Evolutionary conservation across 805 yeast species (phyloP).

Genomic region (Brettanomyces sp.): DNA sequence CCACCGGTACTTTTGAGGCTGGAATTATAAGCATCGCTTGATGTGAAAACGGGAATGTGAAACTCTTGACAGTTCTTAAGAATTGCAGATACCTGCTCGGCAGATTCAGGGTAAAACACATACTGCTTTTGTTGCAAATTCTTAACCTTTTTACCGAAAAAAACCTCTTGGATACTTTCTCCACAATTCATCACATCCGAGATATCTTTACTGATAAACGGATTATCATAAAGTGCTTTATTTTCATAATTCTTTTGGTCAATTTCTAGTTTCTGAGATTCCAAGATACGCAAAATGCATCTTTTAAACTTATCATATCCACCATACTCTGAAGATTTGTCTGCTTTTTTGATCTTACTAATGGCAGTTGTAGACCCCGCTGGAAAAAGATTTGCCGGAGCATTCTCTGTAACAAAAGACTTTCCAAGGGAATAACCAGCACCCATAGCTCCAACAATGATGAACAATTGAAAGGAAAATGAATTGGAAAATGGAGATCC

Average conservation of each 20-base stretch:
- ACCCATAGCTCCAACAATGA: conserved; percentile 24
- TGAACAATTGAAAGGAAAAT: conserved; percentile 18
- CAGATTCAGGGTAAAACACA: conserved; percentile 13
- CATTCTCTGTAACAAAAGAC: conserved; percentile 13
- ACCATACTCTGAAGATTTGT: conserved; percentile 9
- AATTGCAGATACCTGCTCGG: conserved; percentile 15
- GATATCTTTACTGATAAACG: conserved; percentile 13
- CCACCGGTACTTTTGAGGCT: neutral
- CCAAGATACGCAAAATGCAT: conserved; percentile 17
- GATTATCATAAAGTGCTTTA: conserved; percentile 2
- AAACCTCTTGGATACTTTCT: conserved; percentile 14
- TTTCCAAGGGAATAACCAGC: conserved; percentile 25
- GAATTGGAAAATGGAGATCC: conserved; percentile 13
- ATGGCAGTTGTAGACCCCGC: conserved; percentile 15
- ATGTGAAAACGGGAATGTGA: conserved; percentile 18
- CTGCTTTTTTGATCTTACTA: conserved; percentile 11
- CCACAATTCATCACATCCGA: conserved; percentile 11
- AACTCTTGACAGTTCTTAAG: conserved; percentile 18
- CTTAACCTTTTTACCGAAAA: conserved; percentile 14
- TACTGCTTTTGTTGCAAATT: conserved; percentile 9
- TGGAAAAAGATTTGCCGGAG: conserved; percentile 23
- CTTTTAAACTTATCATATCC: conserved; percentile 18
- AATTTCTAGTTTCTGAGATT: conserved; percentile 11
- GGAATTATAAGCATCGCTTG: conserved; percentile 1
- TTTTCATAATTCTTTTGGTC: conserved; percentile 13